These are phyloP conservation scores for Scheffersomyces coipomensis DNA, from an alignment of 805 yeast genomes.

Conservation along the genomic window DNA sequence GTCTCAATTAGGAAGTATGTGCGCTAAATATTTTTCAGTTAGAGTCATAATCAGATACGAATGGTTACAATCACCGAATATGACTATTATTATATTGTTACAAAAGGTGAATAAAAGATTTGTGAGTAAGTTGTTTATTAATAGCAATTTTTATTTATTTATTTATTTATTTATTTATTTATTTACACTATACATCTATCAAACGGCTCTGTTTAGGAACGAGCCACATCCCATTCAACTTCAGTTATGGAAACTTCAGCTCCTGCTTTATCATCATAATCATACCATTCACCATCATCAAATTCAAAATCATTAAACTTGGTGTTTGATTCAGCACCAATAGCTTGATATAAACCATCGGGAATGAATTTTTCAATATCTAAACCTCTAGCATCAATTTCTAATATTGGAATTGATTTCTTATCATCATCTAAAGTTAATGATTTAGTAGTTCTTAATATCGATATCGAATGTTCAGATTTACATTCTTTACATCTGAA, in stretches of 20 bases:
- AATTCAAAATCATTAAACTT: constrained; percentile 66
- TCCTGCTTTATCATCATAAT: constrained; percentile 83
- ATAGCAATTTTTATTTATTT: no score
- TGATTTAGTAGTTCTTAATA: constrained; percentile 29
- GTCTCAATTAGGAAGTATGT: background rate
- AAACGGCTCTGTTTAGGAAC: no score
- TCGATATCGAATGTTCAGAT: constrained; percentile 34
- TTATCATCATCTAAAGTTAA: constrained; percentile 39
- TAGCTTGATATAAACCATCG: constrained; percentile 57
- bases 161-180: no score
- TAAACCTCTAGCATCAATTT: constrained; percentile 84
- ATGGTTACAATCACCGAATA: no score
- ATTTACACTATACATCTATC: no score
- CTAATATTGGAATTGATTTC: constrained; percentile 49
- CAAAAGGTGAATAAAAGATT: no score
- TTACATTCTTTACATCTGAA: constrained; percentile 72
- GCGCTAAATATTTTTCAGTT: no score
- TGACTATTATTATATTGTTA: no score
- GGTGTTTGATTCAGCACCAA: constrained; percentile 51
- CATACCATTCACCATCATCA: constrained; percentile 87
- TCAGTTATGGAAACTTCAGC: constrained; percentile 82
- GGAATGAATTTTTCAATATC: constrained; percentile 71
- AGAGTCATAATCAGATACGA: no score
- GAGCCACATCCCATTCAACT: constrained; percentile 60
- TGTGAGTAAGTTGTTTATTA: no score